Evolutionary conservation across 2,329 filamentous ascomycete genomes (phyloP), one percentile per base, ranked within the genome.

Genomic region (Rutstroemia sp.): DNA sequence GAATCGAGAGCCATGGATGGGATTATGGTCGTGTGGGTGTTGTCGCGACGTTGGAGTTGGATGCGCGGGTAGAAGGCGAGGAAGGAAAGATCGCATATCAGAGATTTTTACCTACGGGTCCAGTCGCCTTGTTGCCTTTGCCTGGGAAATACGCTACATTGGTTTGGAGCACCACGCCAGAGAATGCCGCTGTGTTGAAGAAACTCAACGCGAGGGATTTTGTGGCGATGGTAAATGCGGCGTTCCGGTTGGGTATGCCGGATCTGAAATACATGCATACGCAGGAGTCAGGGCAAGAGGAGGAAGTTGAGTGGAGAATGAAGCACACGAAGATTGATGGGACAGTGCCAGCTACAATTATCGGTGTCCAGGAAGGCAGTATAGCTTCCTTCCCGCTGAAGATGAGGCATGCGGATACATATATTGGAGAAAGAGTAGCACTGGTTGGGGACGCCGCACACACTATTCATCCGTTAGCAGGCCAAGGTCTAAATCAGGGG

Each of bases 391-490:
- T 99, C 72, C 94, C 94, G 0, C 80, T 99, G 17, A 89, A 87
- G 68, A 79, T 97, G 75, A 86, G 92, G 27, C 94, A 99, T 70
- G 92, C 92, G n/a, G 89, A 95, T 67, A 90, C 89, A 1, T 99
- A 99, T 69, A 88, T 89, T 44, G 88, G 85, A 40, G 90, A 96
- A 67, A 86, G 94, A n/a, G 78, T 96, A 8, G 94, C 92, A 0
- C 81, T 99, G 1, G 83, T 99, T 38, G 94, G 94, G 59, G 94
- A 99, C 63, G 94, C 94, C 1, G 94, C 94, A 7, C 94, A 99
- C 70, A 95, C 92, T 1, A 85, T 96, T 62, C 94, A 99, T 70
- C 94, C 94, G 0, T 84, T 99, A 4, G 94, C 90, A 1, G 94
- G 94, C 0, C 94, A 97, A 72, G 94, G 94, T 1, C 78, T 99